Conservation (phyloP, 495 filamentous ascomycete genomes). For the Penicillium chermesinum region DNA sequence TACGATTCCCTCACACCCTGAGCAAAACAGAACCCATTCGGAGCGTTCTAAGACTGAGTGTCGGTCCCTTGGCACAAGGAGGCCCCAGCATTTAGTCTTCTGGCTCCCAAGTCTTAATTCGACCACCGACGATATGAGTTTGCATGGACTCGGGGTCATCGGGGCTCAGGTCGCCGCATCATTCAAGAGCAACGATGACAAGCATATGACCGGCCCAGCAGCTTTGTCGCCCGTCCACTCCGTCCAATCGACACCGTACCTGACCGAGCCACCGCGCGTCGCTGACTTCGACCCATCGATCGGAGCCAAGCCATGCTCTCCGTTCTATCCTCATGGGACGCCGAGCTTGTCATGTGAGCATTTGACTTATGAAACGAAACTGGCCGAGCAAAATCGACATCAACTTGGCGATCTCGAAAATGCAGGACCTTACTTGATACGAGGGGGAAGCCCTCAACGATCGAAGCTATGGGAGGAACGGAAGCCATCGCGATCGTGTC, state of each 20-base stretch:
- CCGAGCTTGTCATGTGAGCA: conserved; percentile 45
- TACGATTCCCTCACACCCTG: conserved; percentile 3
- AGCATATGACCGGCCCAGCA: conserved; percentile 11
- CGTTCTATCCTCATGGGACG: conserved; percentile 55
- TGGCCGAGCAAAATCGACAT: conserved; percentile 13
- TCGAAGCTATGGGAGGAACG: conserved; percentile 42
- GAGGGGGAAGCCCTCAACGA: conserved; percentile 20
- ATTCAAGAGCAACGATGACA: conserved; percentile 23
- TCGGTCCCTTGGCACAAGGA: conserved; percentile 6
- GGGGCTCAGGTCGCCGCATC: conserved; percentile 29
- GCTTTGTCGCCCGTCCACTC: conserved; percentile 11
- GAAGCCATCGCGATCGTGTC: conserved; percentile 28
- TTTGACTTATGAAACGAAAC: conserved; percentile 35
- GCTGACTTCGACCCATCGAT: conserved; percentile 39
- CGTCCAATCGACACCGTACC: conserved; percentile 15
- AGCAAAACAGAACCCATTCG: conserved; percentile 1
- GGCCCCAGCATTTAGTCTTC: too few species aligned
- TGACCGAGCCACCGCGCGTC: conserved; percentile 6
- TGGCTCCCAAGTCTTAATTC: too few species aligned
- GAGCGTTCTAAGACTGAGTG: conserved; percentile 6
- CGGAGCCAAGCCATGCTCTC: conserved; percentile 49
- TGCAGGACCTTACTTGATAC: conserved; percentile 16
- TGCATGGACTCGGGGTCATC: conserved; percentile 30
- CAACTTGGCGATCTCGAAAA: conserved; percentile 29
- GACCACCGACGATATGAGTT: conserved; percentile 15